Evolutionary conservation across 768 basidiomycete species (phyloP).

Genomic region (Kwoniella botswanensis): DNA sequence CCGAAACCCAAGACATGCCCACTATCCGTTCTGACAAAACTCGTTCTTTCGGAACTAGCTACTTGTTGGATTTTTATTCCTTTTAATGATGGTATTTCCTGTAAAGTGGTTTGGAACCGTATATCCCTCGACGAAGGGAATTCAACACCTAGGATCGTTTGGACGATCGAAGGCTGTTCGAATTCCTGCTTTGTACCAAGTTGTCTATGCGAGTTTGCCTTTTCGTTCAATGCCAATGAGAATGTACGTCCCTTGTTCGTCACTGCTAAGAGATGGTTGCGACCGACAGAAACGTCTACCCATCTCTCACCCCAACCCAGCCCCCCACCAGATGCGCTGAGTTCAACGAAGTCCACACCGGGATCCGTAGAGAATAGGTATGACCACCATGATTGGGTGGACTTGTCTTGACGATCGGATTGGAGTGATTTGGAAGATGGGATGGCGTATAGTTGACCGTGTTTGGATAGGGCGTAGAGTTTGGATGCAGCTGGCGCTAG

Average conservation of each 20-base stretch:
- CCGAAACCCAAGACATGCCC: constrained; percentile 88
- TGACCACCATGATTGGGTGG: constrained; percentile 66
- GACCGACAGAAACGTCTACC: constrained; percentile 74
- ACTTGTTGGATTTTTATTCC: constrained; percentile 71
- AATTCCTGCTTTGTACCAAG: constrained; percentile 75
- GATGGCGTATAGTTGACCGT: constrained; percentile 75
- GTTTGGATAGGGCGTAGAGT: constrained; percentile 77
- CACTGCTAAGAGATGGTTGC: constrained; percentile 60
- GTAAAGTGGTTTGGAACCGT: constrained; percentile 71
- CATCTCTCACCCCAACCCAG: constrained; percentile 76
- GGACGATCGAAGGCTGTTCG: constrained; percentile 56
- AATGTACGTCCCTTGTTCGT: constrained; percentile 71
- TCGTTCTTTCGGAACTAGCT: constrained; percentile 72
- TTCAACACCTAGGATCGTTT: constrained; percentile 24
- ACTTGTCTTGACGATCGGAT: constrained; percentile 58
- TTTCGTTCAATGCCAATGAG: constrained; percentile 72
- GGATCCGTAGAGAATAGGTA: constrained; percentile 63
- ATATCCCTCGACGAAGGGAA: constrained; percentile 60
- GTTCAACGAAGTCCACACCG: constrained; percentile 64
- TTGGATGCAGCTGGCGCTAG: constrained; percentile 59
- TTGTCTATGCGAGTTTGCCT: constrained; percentile 81
- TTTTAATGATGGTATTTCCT: constrained; percentile 75
- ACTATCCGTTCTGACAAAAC: constrained; percentile 70
- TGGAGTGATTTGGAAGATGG: constrained; percentile 65
- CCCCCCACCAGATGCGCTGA: constrained; percentile 64